These are phyloP conservation scores for Durio zibethinus DNA, from an alignment of 345 rosid species.

Conservation along the genomic window DNA sequence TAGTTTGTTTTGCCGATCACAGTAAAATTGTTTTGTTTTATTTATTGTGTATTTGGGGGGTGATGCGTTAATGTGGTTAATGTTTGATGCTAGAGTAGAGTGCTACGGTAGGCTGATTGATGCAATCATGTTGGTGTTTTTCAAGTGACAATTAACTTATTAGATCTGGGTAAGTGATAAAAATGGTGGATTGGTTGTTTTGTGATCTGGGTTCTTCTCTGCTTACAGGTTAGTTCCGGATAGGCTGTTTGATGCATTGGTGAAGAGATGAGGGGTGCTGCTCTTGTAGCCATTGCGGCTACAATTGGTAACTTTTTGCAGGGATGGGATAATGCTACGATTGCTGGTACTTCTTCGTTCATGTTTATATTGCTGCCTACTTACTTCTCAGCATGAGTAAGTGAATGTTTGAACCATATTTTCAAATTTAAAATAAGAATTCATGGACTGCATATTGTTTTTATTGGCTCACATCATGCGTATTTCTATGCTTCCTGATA, in stretches of 20 bases:
- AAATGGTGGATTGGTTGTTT: constrained; percentile 6
- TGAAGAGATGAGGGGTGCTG: constrained; percentile 70
- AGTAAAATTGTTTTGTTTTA: background rate
- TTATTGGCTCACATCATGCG: background rate
- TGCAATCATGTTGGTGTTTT: background rate
- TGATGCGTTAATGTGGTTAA: background rate
- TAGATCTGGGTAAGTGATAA: constrained; percentile 4
- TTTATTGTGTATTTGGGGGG: background rate
- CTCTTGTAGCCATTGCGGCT: constrained; percentile 86
- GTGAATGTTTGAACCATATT: background rate
- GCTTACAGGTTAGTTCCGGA: constrained; percentile 25
- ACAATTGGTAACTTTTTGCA: constrained; percentile 91
- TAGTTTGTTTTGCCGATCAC: background rate
- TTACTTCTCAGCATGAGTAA: background rate
- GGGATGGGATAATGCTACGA: constrained; percentile 99
- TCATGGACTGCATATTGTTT: background rate
- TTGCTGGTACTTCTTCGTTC: constrained; percentile 62
- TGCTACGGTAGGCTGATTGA: background rate
- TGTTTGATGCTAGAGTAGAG: background rate
- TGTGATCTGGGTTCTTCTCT: constrained; percentile 14
- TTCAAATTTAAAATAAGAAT: background rate
- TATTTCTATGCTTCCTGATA: background rate
- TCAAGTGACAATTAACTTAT: background rate
- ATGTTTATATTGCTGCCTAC: background rate
- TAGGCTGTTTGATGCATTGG: constrained; percentile 21